Evolutionary conservation across 129 eudicot genomes (phyloP), one percentile per base, ranked within the genome.

Genomic region (Centella asiatica): DNA sequence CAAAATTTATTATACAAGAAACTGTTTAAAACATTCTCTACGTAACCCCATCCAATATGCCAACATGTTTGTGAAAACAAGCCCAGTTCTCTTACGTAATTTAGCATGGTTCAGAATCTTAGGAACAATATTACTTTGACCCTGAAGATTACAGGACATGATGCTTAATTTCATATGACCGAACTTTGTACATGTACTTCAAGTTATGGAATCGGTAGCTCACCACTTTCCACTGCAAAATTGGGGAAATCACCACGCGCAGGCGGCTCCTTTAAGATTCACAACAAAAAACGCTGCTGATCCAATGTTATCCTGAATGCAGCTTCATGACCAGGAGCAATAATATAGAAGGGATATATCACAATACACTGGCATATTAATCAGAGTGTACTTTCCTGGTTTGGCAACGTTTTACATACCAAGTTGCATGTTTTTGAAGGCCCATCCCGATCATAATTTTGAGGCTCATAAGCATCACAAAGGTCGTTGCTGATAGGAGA

Each of bases 381-480:
- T 90, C 95, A 2, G 85, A 67, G 69, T 90, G 97, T 56, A 84
- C 70, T 69, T 90, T 90, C 73, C 95, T 80, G 60, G 63, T 74
- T 66, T 75, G 83, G 69, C 95, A 86, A 78, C 97, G 76, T 62
- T 77, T 76, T 32, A 90, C 55, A 67, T 90, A 90, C 97, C 97
- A 90, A 20, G 77, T 70, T 5, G 97, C 97, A 64, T 83, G 87
- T 75, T 81, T 83, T 20, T 64, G 77, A 33, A 90, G 95, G 20
- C 82, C 97, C 87, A 83, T 81, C 26, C 97, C 93, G 26, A 90
- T 51, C 90, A 90, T 72, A 70, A 90, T 62, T 73, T 90, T 90
- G 24, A 90, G 82, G 62, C 78, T 77, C 32, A 81, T 77, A 47
- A 90, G 94, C 97, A 90, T 90, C 74, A 86, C 75, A 66, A 80